phyloP scores from a whole-genome alignment of 176 grass and related monocot species.

The Eremochloa ophiuroides region DNA sequence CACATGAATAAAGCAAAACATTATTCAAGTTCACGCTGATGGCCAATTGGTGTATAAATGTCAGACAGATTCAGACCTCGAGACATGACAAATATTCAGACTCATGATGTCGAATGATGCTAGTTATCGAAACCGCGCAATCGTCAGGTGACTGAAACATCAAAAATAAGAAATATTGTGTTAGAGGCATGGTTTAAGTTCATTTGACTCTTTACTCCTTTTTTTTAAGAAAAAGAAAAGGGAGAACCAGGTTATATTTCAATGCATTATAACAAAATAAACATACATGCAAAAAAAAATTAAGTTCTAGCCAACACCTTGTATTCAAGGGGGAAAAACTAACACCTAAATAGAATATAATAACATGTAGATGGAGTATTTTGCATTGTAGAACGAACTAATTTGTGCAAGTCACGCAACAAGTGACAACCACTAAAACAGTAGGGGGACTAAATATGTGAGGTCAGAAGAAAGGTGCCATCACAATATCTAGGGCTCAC shows the following conservation, averaged over 20 bases:
- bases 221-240: background rate
- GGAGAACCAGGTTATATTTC: background rate
- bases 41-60: conserved; percentile 14
- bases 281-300: background rate
- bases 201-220: background rate
- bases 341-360: background rate
- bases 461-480: background rate
- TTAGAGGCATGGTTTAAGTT: conserved; percentile 10
- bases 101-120: conserved; percentile 82
- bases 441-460: background rate
- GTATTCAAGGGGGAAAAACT: background rate
- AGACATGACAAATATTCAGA: conserved; percentile 73
- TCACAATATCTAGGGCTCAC: background rate
- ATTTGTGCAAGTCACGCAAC: background rate
- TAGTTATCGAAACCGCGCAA: conserved; percentile 53
- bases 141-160: conserved; percentile 80
- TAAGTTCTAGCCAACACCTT: background rate
- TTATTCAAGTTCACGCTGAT: conserved; percentile 12
- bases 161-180: conserved; percentile 8
- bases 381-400: background rate
- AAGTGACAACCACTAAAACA: background rate
- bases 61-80: conserved; percentile 59
- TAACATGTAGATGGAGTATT: background rate
- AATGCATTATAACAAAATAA: background rate
- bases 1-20: conserved; percentile 5